Evolutionary conservation across 768 basidiomycete genomes (phyloP).

Genomic region (Aureoboletus auriporus): DNA sequence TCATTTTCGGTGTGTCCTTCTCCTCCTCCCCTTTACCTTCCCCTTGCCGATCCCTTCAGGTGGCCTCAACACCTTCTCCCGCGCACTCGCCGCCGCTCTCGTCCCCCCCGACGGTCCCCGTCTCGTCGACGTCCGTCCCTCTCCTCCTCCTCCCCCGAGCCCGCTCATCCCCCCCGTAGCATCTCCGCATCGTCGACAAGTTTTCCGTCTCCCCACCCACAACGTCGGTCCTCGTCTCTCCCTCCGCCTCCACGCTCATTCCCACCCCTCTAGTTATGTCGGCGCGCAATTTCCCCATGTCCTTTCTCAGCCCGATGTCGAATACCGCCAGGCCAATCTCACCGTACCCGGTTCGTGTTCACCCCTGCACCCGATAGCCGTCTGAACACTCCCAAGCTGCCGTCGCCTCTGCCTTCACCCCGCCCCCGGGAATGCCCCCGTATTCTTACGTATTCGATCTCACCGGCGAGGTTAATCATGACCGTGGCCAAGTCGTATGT

Average conservation of each 20-base stretch:
- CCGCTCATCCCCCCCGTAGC: slow-evolving; percentile 34
- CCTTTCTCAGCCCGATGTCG: slow-evolving; percentile 63
- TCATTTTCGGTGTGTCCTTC: slow-evolving; percentile 66
- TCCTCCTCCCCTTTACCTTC: background rate
- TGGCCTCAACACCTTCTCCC: slow-evolving; percentile 76
- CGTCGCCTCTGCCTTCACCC: slow-evolving; percentile 66
- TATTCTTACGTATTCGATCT: slow-evolving; percentile 85
- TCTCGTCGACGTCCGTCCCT: slow-evolving; percentile 61
- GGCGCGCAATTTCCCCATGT: slow-evolving; percentile 70
- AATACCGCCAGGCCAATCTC: slow-evolving; percentile 81
- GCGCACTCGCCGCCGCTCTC: slow-evolving; percentile 63
- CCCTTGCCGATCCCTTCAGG: slow-evolving; percentile 39
- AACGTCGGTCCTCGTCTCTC: slow-evolving; percentile 44
- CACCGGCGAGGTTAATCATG: slow-evolving; percentile 73
- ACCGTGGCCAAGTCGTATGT: slow-evolving; percentile 71
- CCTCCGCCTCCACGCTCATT: slow-evolving; percentile 7
- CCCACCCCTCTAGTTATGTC: slow-evolving; percentile 53
- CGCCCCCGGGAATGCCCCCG: slow-evolving; percentile 60
- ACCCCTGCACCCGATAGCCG: background rate
- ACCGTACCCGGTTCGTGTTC: slow-evolving; percentile 58
- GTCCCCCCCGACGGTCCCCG: slow-evolving; percentile 65
- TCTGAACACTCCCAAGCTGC: slow-evolving; percentile 43
- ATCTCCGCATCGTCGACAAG: slow-evolving; percentile 71
- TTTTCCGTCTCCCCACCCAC: slow-evolving; percentile 72
- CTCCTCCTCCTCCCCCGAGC: slow-evolving; percentile 9